phyloP scores from a whole-genome alignment of 192 early-diverging fungal species.

The Tieghemiomyces parasiticus region DNA sequence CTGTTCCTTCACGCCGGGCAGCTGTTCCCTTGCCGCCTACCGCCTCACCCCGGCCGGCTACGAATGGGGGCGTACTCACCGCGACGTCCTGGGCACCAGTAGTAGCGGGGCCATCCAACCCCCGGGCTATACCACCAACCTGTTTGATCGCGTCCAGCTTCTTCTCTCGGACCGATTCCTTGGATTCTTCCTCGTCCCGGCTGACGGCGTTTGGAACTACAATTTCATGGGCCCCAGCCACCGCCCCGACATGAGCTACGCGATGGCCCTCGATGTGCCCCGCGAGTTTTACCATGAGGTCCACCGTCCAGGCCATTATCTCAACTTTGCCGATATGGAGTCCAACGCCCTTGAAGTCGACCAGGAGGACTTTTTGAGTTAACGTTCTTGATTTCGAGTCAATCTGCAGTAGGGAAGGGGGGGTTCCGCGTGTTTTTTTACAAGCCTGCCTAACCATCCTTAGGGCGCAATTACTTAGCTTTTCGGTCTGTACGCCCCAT shows the following conservation, averaged over 20 bases:
- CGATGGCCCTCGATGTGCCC: conserved; percentile 74
- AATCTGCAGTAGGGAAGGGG: too few relatives aligned
- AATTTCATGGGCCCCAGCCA: conserved; percentile 96
- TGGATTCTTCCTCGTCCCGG: conserved; percentile 97
- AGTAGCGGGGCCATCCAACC: conserved; percentile 74
- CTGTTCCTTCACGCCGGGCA: conserved; percentile 96
- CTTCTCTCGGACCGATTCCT: conserved; percentile 89
- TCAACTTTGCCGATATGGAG: conserved; percentile 72
- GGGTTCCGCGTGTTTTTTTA: too few relatives aligned
- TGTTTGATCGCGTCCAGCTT: conserved; percentile 97
- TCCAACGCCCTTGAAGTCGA: conserved; percentile 37
- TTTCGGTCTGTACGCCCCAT: too few relatives aligned
- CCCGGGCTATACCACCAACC: conserved; percentile 66
- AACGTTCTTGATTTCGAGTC: too few relatives aligned
- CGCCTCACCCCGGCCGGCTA: conserved; percentile 92
- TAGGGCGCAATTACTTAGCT: too few relatives aligned
- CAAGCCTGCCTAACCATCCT: too few relatives aligned
- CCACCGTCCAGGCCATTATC: conserved; percentile 90
- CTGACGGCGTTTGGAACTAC: conserved; percentile 94
- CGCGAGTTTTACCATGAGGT: conserved; percentile 96
- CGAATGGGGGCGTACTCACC: conserved; percentile 93
- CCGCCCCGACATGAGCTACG: conserved; percentile 84
- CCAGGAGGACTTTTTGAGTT: conserved; percentile 27
- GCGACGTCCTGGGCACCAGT: conserved; percentile 66
- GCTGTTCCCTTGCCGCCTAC: conserved; percentile 89